A percentile compares a stretch with the other conserved stretches of the same genome.
phyloP scores from a whole-genome alignment of 495 filamentous ascomycete species.

The Pseudevernia furfuracea region DNA sequence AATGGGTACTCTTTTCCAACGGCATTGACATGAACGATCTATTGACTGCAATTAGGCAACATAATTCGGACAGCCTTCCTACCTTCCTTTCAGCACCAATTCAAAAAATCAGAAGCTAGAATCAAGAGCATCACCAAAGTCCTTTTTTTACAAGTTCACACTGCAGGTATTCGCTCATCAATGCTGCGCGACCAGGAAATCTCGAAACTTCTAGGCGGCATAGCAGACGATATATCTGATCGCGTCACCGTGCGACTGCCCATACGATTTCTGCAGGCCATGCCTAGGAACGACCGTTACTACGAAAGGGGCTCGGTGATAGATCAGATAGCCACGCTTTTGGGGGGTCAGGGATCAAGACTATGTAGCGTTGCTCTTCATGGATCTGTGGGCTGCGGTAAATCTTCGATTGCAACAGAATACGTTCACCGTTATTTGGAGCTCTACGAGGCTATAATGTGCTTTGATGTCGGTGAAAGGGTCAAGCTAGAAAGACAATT shows the following conservation, averaged over 20 bases:
- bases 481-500: not conserved
- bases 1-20: not conserved
- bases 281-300: not conserved
- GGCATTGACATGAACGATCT: not conserved
- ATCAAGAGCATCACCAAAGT: not conserved
- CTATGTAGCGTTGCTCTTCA: not conserved
- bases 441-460: not conserved
- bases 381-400: conserved; percentile 1
- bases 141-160: not conserved
- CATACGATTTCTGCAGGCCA: not conserved
- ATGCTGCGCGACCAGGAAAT: not conserved
- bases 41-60: not conserved
- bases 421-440: not conserved
- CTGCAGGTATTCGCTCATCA: not conserved
- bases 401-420: conserved; percentile 1
- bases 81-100: not conserved
- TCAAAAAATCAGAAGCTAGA: not conserved
- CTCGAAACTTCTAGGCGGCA: not conserved
- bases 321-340: not conserved
- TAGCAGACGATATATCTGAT: not conserved
- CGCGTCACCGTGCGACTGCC: not conserved
- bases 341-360: not conserved
- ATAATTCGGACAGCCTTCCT: not conserved
- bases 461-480: not conserved
- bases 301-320: not conserved